Evolutionary conservation across 495 filamentous ascomycete species (phyloP).

Genomic region (Penicillium riverlandense): DNA sequence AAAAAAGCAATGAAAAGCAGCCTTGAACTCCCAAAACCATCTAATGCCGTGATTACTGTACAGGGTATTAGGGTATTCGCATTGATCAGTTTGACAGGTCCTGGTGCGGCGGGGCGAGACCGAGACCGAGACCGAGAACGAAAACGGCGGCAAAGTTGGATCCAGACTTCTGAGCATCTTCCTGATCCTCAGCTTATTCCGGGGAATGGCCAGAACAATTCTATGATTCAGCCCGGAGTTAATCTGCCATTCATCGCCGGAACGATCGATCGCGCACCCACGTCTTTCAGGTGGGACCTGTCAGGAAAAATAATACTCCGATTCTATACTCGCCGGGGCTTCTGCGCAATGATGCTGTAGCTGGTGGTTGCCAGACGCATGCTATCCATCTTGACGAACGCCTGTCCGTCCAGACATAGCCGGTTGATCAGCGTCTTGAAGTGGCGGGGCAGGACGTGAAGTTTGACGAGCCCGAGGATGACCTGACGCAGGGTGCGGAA

Average conservation of each 20-base stretch:
- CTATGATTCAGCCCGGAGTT: too few species aligned
- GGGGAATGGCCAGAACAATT: too few species aligned
- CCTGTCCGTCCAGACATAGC: constrained; percentile 52
- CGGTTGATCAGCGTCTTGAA: constrained; percentile 59
- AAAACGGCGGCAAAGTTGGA: too few species aligned
- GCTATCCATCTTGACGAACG: constrained; percentile 57
- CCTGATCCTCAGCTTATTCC: too few species aligned
- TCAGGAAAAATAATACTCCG: too few species aligned
- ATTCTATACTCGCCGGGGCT: constrained; percentile 23
- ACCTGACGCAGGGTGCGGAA: constrained; percentile 50
- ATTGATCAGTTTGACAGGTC: not conserved
- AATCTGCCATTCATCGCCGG: too few species aligned
- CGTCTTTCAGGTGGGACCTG: not conserved
- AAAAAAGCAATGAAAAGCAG: not conserved
- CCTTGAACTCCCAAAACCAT: constrained; percentile 5
- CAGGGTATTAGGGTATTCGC: constrained; percentile 19
- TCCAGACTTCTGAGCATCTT: too few species aligned
- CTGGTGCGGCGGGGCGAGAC: too few species aligned
- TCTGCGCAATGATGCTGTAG: constrained; percentile 55
- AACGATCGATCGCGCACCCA: not conserved
- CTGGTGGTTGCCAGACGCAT: constrained; percentile 54
- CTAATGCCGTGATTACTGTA: constrained; percentile 11
- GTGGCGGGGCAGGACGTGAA: constrained; percentile 46
- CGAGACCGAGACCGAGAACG: too few species aligned
- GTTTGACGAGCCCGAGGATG: constrained; percentile 45